Conservation (phyloP, 441 rosid species). For the Euphorbia schlechtendalii region DNA sequence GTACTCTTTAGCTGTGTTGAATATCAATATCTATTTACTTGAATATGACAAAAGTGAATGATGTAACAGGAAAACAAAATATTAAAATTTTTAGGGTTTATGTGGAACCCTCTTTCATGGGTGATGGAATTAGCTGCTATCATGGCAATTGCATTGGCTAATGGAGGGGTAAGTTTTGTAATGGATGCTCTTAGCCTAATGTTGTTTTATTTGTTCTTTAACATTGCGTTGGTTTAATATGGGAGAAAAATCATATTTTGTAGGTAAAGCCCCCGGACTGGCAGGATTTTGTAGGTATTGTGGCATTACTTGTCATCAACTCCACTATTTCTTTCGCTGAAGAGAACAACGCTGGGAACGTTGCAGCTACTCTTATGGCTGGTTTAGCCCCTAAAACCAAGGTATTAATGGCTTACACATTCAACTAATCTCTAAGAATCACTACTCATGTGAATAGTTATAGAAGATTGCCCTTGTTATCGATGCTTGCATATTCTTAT, state of each 20-base stretch:
- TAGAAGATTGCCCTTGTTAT: too few relatives aligned
- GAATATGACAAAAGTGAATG: neutral
- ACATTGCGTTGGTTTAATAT: neutral
- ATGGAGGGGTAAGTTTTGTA: conserved; percentile 67
- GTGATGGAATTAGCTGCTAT: conserved; percentile 92
- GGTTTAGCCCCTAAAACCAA: conserved; percentile 93
- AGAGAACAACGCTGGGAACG: conserved; percentile 91
- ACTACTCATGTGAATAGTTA: too few relatives aligned
- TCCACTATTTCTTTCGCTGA: conserved; percentile 86
- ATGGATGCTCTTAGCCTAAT: too few relatives aligned
- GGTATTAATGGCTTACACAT: conserved; percentile 28
- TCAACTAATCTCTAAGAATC: too few relatives aligned
- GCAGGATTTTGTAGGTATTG: conserved; percentile 83
- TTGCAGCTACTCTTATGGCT: conserved; percentile 94
- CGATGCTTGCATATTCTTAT: too few relatives aligned
- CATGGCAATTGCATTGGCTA: conserved; percentile 88
- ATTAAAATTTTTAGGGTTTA: conserved; percentile 76
- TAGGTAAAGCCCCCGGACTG: conserved; percentile 83
- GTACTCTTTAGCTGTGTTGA: neutral
- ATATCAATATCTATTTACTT: neutral
- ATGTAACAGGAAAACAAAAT: conserved; percentile 58
- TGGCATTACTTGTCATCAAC: conserved; percentile 67
- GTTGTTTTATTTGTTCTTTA: neutral
- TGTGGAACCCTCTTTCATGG: conserved; percentile 99
- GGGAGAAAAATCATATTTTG: conserved; percentile 4